Evolutionary conservation across 495 filamentous ascomycete species (phyloP), one percentile per base, ranked within the genome.

Genomic region (Neurospora sp.): DNA sequence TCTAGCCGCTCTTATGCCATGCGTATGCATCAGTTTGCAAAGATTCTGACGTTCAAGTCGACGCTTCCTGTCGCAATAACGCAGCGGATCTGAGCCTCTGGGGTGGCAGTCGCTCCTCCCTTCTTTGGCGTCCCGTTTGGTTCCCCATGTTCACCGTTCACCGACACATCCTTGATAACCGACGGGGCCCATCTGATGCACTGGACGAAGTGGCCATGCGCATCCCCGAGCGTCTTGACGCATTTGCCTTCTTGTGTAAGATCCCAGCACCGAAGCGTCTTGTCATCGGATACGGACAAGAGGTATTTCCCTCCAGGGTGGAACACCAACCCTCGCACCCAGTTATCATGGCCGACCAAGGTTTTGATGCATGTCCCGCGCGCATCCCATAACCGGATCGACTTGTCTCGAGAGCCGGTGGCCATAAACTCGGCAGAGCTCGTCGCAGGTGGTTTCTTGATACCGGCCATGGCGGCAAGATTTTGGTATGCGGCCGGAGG

Each of bases 261-360:
- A 83, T 99, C 96, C 96, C 96, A 99, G 83, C 95, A 98, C 59
- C 95, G 86, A 41, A 99, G 83, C 14, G 93, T 94, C 81, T 97
- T 97, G 79, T 99, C 96, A 76, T 99, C 96, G 35, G 90, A 84
- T 4, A 91, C 92, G 40, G 90, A 93, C 20, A 99, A 81, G 2
- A 99, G 86, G 75, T 96, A 99, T 80, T 97, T 97, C 1, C 96
- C 96, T 3, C 93, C 94, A 0, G 96, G 96, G 75, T 99, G 96
- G 80, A 97, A 99, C 20, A 93, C 89, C 14, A 98, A 78, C 3
- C 86, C 92, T 10, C 94, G 89, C 1, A 99, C 91, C 96, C 96
- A 99, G 79, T 98, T 99, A 80, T 99, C 96, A 77, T 99, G 96
- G 3, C 96, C 96, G 2, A 90, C 81, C 8, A 98, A 85, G 2